These are phyloP conservation scores for Populus hybrid DNA, from an alignment of 441 rosid species.

Conservation along the genomic window DNA sequence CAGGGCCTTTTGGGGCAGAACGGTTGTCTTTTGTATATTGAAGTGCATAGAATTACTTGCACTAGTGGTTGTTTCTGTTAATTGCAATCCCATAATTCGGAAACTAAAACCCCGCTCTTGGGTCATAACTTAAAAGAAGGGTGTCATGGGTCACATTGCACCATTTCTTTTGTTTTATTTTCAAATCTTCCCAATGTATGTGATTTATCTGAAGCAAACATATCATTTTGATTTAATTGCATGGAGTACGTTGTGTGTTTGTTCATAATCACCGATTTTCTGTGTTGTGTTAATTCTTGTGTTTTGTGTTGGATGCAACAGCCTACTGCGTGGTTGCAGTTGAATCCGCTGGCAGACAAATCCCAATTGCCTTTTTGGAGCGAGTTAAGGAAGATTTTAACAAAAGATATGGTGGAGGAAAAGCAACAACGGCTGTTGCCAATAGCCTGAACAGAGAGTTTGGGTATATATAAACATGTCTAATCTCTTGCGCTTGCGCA, in stretches of 20 bases:
- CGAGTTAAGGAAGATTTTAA: conserved; percentile 86
- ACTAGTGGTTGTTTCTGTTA: neutral
- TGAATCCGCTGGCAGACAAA: conserved; percentile 82
- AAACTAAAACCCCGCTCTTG: neutral
- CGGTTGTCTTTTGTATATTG: too few species aligned
- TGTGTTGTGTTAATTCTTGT: conserved; percentile 3
- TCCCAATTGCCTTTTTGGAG: conserved; percentile 91
- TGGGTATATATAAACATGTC: conserved; percentile 43
- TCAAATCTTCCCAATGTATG: too few species aligned
- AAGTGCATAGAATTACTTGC: too few species aligned
- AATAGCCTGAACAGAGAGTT: conserved; percentile 78
- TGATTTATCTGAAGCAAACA: neutral
- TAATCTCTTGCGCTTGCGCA: neutral
- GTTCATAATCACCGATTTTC: neutral
- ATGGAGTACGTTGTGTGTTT: neutral
- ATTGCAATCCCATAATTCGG: neutral
- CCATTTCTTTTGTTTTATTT: neutral
- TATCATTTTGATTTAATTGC: neutral
- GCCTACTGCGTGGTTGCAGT: conserved; percentile 96
- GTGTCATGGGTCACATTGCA: neutral
- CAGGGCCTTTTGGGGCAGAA: too few species aligned
- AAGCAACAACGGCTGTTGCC: conserved; percentile 75
- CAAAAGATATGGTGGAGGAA: conserved; percentile 75
- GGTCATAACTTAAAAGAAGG: neutral
- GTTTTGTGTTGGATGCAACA: conserved; percentile 36